These are phyloP conservation scores for Hypoxylon rickii DNA, from an alignment of 495 filamentous ascomycete species.

Conservation along the genomic window DNA sequence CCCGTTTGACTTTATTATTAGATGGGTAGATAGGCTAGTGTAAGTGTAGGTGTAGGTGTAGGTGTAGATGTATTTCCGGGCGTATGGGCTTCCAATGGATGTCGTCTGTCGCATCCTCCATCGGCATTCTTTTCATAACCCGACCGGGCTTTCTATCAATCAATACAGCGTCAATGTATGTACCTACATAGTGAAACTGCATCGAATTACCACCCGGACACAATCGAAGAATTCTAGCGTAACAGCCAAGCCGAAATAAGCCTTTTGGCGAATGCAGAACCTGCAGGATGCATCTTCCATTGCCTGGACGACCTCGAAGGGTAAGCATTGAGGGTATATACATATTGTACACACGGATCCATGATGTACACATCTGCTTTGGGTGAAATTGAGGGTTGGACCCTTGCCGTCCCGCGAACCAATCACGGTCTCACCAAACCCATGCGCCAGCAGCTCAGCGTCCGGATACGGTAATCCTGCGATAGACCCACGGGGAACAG, in stretches of 20 bases:
- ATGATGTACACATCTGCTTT: not conserved
- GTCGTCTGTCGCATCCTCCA: too few relatives aligned
- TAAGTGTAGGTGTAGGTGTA: too few relatives aligned
- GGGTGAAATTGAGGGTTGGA: not conserved
- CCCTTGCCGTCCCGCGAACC: constrained; percentile 9
- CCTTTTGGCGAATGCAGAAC: constrained; percentile 30
- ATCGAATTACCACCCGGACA: not conserved
- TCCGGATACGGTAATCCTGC: constrained; percentile 29
- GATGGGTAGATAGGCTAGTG: too few relatives aligned
- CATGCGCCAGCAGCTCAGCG: constrained; percentile 4
- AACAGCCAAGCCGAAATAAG: constrained; percentile 32
- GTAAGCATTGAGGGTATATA: not conserved
- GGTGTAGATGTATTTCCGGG: too few relatives aligned
- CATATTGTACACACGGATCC: constrained; percentile 12
- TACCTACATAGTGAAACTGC: too few relatives aligned
- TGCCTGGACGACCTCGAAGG: not conserved
- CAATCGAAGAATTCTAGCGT: constrained; percentile 2
- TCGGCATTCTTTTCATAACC: too few relatives aligned
- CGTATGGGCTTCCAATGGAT: too few relatives aligned
- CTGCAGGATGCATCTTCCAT: constrained; percentile 23
- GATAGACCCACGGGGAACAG: not conserved
- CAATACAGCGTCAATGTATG: too few relatives aligned
- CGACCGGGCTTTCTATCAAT: too few relatives aligned
- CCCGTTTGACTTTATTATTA: too few relatives aligned
- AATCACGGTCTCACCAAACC: constrained; percentile 3